Conservation (phyloP, 108 stramenopile species). For the Chaetoceros tenuissimus region DNA sequence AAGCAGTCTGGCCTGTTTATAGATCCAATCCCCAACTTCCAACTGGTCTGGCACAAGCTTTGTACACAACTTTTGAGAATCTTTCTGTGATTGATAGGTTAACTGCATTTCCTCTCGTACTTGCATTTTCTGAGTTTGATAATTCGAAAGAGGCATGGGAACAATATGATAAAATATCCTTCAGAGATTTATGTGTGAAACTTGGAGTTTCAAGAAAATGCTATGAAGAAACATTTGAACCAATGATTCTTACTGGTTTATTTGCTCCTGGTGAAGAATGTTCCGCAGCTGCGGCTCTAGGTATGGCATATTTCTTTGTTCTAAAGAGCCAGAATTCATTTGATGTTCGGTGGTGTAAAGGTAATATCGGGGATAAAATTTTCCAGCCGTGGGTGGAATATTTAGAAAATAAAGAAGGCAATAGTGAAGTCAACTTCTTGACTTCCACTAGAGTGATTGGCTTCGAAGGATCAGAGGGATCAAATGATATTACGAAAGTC, state of each 20-base stretch:
- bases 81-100: slow-evolving; percentile 37
- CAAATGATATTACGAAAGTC: slow-evolving; percentile 11
- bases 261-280: slow-evolving; percentile 78
- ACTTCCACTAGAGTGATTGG: slow-evolving; percentile 38
- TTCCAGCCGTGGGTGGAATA: slow-evolving; percentile 64
- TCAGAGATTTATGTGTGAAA: slow-evolving; percentile 60
- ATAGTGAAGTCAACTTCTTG: slow-evolving; percentile 28
- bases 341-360: slow-evolving; percentile 74
- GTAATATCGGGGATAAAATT: slow-evolving; percentile 69
- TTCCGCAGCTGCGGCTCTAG: slow-evolving; percentile 72
- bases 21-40: slow-evolving; percentile 33
- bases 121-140: slow-evolving; percentile 71
- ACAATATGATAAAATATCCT: slow-evolving; percentile 56
- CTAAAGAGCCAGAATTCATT: slow-evolving; percentile 62
- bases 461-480: slow-evolving; percentile 15
- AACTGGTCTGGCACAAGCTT: slow-evolving; percentile 60
- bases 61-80: slow-evolving; percentile 48
- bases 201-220: slow-evolving; percentile 52
- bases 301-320: slow-evolving; percentile 85
- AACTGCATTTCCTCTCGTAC: slow-evolving; percentile 53
- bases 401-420: slow-evolving; percentile 13
- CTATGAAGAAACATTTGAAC: slow-evolving; percentile 76
- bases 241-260: slow-evolving; percentile 73
- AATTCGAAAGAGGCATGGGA: slow-evolving; percentile 53
- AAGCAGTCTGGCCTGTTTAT: slow-evolving; percentile 70